Base-by-base conservation (phyloP, 1,284 basidiomycete genomes). In the Phylloporus gajari region DNA sequence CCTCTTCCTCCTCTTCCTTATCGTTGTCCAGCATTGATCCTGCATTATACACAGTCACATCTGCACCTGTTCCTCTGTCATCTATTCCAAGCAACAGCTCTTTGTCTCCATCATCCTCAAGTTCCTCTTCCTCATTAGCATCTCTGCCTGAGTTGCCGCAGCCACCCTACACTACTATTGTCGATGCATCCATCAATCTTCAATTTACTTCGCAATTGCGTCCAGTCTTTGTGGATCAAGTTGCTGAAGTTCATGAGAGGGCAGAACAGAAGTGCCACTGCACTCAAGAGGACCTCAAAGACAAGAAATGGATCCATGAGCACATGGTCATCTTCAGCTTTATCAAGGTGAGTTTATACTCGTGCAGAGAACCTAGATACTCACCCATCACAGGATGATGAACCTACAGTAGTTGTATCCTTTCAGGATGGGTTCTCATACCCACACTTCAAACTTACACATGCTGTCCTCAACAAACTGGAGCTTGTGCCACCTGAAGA, bases 391-490 rank as follows among this genome's bases (percentile, higher is more conserved):
- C 27, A 72, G 71, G 51, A 72, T 6, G 25, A 71, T 12, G 21
- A 21, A 12, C n/a, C 13, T 2, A 53, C 53, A 11, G 9, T 72
- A 2, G 48, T 25, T 0, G 12, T 72, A 0, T 53, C 67, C 15
- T 42, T 72, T 19, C 69, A 72, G 32, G 53, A 67, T 3, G 38
- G 69, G 2, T 71, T 72, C 27, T 11, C 3, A 3, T 71, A 71
- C n/a, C 69, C 60, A 0, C 67, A 67, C 27, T 72, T 72, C 65
- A 71, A 35, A 21, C 71, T 72, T 3, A 71, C 30, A 0, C 3
- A 5, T 0, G 0, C 23, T 0, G 40, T 67, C 3, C 61, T 72
- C 13, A 1, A 5, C n/a, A 60, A 71, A 0, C 65, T 72, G 1
- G n/a, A 72, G 53, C n/a, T 46, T 9, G 7, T 13, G 4, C 2